These are phyloP conservation scores for Xylaria flabelliformis DNA, from an alignment of 495 filamentous ascomycete genomes.

Conservation along the genomic window DNA sequence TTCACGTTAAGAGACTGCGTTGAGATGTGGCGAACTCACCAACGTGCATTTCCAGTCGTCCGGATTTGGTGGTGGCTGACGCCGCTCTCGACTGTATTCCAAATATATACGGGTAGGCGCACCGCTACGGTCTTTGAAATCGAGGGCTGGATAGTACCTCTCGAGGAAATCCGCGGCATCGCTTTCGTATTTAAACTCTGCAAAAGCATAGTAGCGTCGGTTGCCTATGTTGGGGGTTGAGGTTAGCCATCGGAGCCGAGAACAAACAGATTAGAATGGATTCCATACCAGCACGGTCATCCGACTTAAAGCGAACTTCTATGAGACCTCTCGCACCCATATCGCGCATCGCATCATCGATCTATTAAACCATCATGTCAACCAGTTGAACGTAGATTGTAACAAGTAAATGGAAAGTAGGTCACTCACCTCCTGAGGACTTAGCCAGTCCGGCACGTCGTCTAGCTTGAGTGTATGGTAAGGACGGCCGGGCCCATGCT, in stretches of 20 bases:
- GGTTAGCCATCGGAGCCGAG: slow-evolving; percentile 8
- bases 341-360: slow-evolving; percentile 38
- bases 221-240: slow-evolving; percentile 52
- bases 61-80: slow-evolving; percentile 36
- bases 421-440: slow-evolving; percentile 33
- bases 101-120: slow-evolving; percentile 35
- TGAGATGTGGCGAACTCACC: slow-evolving; percentile 52
- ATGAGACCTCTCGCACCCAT: slow-evolving; percentile 39
- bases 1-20: not conserved
- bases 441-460: slow-evolving; percentile 39
- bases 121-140: slow-evolving; percentile 51
- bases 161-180: slow-evolving; percentile 72
- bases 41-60: slow-evolving; percentile 80
- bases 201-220: slow-evolving; percentile 73
- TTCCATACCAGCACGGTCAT: slow-evolving; percentile 35
- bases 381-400: not conserved
- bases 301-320: slow-evolving; percentile 41
- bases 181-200: slow-evolving; percentile 65
- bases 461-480: slow-evolving; percentile 42
- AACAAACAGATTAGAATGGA: not conserved
- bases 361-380: slow-evolving; percentile 28
- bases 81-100: slow-evolving; percentile 46
- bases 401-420: not conserved
- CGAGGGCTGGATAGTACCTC: slow-evolving; percentile 66
- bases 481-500: slow-evolving; percentile 35